Evolutionary conservation across 345 rosid species (phyloP).

Genomic region (Nasturtium officinale): DNA sequence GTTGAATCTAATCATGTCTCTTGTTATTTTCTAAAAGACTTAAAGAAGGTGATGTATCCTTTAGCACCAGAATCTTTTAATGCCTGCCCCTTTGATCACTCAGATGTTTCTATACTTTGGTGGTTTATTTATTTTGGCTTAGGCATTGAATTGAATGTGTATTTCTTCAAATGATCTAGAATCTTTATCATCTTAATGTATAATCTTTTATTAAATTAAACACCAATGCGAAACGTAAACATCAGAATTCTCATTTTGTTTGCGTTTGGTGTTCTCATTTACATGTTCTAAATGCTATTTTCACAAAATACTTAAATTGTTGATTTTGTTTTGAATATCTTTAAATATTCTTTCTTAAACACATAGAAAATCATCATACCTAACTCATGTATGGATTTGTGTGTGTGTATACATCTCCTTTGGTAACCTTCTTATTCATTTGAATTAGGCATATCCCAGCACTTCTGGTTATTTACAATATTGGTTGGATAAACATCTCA

Average conservation of each 20-base stretch:
- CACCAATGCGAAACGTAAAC: neutral
- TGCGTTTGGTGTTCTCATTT: neutral
- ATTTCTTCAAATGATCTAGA: neutral
- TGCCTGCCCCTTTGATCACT: neutral
- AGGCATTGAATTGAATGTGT: neutral
- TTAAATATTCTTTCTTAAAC: neutral
- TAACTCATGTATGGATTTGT: neutral
- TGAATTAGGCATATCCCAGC: neutral
- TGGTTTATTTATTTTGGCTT: neutral
- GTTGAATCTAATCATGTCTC: neutral
- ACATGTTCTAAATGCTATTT: no score
- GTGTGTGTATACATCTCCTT: neutral
- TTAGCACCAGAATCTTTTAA: neutral
- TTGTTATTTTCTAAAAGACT: slow-evolving; percentile 8
- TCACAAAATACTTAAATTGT: neutral
- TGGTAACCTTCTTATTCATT: neutral
- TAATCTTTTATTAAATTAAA: no score
- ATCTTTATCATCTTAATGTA: neutral
- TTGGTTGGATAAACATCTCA: neutral
- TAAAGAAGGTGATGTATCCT: neutral
- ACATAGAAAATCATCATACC: no score
- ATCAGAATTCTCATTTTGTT: neutral
- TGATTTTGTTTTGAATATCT: no score
- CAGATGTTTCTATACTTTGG: slow-evolving; percentile 4
- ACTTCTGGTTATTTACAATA: neutral